Percentiles rank a stretch among this genome's conserved stretches.
These are phyloP conservation scores for Crithidia fasciculata DNA, from an alignment of 208 protist genomes.

Conservation along the genomic window DNA sequence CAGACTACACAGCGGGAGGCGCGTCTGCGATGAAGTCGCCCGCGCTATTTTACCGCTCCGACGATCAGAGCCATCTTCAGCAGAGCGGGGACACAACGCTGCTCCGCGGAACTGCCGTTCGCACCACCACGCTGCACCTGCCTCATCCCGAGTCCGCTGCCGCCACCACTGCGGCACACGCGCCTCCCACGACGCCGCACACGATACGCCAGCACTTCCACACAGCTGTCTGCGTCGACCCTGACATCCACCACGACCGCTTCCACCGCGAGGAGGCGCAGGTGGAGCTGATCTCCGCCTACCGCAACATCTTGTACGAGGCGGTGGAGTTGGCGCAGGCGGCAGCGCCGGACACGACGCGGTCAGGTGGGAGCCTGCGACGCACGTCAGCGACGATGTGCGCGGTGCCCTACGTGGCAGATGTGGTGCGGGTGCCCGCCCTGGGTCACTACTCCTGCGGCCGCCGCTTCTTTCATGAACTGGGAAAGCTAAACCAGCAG, in stretches of 20 bases:
- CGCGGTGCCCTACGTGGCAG: constrained; percentile 29
- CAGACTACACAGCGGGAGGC: too few relatives aligned
- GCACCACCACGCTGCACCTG: constrained; percentile 15
- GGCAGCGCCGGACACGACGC: background rate
- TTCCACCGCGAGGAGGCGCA: constrained; percentile 86
- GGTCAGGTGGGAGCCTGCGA: constrained; percentile 2
- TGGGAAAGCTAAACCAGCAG: constrained; percentile 88
- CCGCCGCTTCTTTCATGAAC: constrained; percentile 53
- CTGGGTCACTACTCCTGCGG: constrained; percentile 65
- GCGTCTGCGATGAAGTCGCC: background rate
- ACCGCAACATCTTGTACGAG: constrained; percentile 89
- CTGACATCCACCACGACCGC: constrained; percentile 63
- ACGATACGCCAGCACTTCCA: constrained; percentile 36
- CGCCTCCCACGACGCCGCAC: constrained; percentile 1
- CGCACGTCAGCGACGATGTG: constrained; percentile 3
- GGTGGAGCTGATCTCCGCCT: constrained; percentile 89
- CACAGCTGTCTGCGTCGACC: constrained; percentile 66
- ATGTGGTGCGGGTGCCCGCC: constrained; percentile 78
- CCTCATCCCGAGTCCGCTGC: constrained; percentile 6
- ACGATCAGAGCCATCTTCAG: constrained; percentile 50
- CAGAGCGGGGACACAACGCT: constrained; percentile 76
- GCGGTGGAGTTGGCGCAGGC: constrained; percentile 51
- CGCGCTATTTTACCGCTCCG: constrained; percentile 30
- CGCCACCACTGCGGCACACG: background rate
- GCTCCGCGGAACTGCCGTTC: constrained; percentile 23